Evolutionary conservation across 805 yeast genomes (phyloP).

Genomic region (Candida silvicultrix): DNA sequence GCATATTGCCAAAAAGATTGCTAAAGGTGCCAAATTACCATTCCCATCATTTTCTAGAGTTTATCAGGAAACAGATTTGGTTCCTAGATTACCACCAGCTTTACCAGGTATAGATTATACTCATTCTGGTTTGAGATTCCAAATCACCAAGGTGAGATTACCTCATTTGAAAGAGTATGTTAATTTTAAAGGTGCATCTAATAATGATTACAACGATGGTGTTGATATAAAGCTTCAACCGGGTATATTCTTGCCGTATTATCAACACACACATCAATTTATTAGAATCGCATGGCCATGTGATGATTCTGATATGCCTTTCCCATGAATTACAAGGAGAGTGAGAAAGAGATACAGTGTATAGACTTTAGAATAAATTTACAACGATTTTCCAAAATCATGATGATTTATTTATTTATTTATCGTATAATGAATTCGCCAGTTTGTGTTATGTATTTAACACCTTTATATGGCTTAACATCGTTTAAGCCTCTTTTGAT

Average conservation of each 20-base stretch:
- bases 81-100: constrained; percentile 53
- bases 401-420: background rate
- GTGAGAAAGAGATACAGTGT: too few species aligned
- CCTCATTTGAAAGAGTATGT: constrained; percentile 24
- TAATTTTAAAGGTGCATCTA: constrained; percentile 12
- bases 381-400: too few species aligned
- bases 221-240: constrained; percentile 5
- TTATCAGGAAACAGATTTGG: constrained; percentile 49
- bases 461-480: constrained; percentile 85
- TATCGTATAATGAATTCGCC: constrained; percentile 39
- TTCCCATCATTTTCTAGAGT: constrained; percentile 40
- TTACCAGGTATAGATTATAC: constrained; percentile 21
- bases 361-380: too few species aligned
- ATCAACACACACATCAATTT: constrained; percentile 16
- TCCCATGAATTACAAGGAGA: background rate
- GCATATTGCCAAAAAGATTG: constrained; percentile 21
- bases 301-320: constrained; percentile 7
- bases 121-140: constrained; percentile 29
- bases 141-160: constrained; percentile 26
- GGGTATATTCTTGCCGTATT: constrained; percentile 8
- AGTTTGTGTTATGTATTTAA: constrained; percentile 65
- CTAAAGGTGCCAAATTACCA: constrained; percentile 25
- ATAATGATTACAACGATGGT: constrained; percentile 7
- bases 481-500: constrained; percentile 54
- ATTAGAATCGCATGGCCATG: constrained; percentile 19